A percentile compares a stretch with the other conserved stretches of the same genome.
phyloP scores from a whole-genome alignment of 495 filamentous ascomycete species.

The Penicillium lagena region DNA sequence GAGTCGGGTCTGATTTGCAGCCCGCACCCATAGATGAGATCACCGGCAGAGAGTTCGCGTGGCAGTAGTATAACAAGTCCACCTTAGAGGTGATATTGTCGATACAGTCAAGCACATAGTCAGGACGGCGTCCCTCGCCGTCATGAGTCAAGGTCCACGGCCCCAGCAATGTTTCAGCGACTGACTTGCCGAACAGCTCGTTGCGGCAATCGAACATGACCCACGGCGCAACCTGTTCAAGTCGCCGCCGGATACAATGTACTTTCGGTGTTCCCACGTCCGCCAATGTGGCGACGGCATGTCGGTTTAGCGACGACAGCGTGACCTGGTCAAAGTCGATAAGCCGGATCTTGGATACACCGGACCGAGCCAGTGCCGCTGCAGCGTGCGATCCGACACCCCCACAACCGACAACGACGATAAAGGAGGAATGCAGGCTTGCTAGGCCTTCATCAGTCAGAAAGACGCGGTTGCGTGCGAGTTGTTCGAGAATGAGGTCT shows the following conservation, averaged over 20 bases:
- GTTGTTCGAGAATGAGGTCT: constrained; percentile 92
- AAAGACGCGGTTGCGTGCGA: constrained; percentile 91
- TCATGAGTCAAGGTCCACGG: constrained; percentile 45
- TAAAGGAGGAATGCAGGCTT: constrained; percentile 71
- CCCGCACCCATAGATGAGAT: constrained; percentile 96
- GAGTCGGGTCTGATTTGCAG: constrained; percentile 93
- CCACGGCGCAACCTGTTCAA: constrained; percentile 88
- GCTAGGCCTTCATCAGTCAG: constrained; percentile 73
- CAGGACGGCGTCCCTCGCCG: constrained; percentile 58
- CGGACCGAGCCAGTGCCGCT: constrained; percentile 80
- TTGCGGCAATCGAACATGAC: constrained; percentile 80
- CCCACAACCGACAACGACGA: constrained; percentile 87
- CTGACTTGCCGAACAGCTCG: constrained; percentile 69
- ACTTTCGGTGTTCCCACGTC: constrained; percentile 97
- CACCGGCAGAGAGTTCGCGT: constrained; percentile 65
- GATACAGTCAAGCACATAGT: constrained; percentile 93
- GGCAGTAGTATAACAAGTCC: constrained; percentile 80
- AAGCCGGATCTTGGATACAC: constrained; percentile 77
- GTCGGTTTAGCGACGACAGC: constrained; percentile 84
- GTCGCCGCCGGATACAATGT: constrained; percentile 64
- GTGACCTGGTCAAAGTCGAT: constrained; percentile 99
- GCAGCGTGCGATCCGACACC: constrained; percentile 92
- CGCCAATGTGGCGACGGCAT: constrained; percentile 86
- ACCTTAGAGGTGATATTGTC: constrained; percentile 98
- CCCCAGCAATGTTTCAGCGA: constrained; percentile 57